phyloP scores from a whole-genome alignment of 768 basidiomycete species.

The Psilocybe cyanescens region DNA sequence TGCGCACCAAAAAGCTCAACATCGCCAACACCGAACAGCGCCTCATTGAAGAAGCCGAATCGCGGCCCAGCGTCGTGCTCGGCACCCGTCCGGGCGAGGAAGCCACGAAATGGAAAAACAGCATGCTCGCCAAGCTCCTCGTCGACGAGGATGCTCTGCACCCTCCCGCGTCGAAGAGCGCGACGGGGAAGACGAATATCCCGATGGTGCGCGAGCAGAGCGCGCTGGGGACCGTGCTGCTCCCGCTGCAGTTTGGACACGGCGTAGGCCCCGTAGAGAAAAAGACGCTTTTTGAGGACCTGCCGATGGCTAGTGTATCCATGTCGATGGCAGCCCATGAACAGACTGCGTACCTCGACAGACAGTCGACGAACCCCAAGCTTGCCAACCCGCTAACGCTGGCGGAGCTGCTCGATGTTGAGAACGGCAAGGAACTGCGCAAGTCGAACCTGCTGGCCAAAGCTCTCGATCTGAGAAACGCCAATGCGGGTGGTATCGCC shows the following conservation, averaged over 20 bases:
- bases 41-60: constrained; percentile 35
- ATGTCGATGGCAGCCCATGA: constrained; percentile 2
- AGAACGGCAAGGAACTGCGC: constrained; percentile 34
- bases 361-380: neutral
- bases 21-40: constrained; percentile 49
- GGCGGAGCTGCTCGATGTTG: constrained; percentile 22
- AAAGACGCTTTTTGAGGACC: constrained; percentile 63
- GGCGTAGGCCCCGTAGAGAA: constrained; percentile 67
- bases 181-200: constrained; percentile 10
- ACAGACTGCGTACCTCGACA: neutral
- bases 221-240: constrained; percentile 39
- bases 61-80: constrained; percentile 69
- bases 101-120: constrained; percentile 61
- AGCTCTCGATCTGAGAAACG: constrained; percentile 84
- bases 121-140: constrained; percentile 67
- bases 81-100: constrained; percentile 72
- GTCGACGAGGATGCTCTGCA: constrained; percentile 56
- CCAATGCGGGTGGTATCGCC: constrained; percentile 84
- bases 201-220: constrained; percentile 8
- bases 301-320: constrained; percentile 56
- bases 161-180: constrained; percentile 25
- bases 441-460: constrained; percentile 65
- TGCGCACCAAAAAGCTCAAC: constrained; percentile 33
- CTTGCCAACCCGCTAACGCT: neutral
- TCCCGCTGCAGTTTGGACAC: constrained; percentile 63